Conservation (phyloP, 768 basidiomycete genomes). For the Pholiota conissans region DNA sequence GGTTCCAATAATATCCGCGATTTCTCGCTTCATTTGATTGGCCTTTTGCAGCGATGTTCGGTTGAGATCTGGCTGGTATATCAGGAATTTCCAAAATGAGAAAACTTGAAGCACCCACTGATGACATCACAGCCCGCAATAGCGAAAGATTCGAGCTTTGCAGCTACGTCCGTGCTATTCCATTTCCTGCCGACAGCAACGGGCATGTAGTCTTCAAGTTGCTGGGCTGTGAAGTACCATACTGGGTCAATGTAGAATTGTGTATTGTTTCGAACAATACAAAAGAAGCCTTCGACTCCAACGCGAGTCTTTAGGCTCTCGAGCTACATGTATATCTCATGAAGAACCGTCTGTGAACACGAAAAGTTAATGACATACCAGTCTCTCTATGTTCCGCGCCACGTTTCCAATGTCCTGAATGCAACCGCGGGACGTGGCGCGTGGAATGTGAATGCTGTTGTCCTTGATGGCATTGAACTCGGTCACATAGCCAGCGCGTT, state of each 20-base stretch:
- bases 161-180: background rate
- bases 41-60: constrained; percentile 9
- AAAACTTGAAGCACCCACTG: background rate
- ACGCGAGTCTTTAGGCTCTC: constrained; percentile 12
- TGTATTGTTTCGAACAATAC: constrained; percentile 18
- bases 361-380: constrained; percentile 2
- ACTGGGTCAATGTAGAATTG: constrained; percentile 15
- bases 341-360: too few relatives aligned
- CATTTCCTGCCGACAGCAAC: constrained; percentile 13
- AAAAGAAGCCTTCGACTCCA: constrained; percentile 24
- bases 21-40: background rate
- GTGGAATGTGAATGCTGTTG: background rate
- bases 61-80: too few relatives aligned
- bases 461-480: background rate
- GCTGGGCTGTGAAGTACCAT: constrained; percentile 21
- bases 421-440: background rate
- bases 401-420: constrained; percentile 3
- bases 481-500: constrained; percentile 2
- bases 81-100: background rate
- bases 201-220: constrained; percentile 16
- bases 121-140: constrained; percentile 11
- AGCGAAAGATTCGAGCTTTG: constrained; percentile 11
- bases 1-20: background rate
- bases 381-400: constrained; percentile 10
- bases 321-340: too few relatives aligned